Base-by-base conservation (phyloP, 2,329 filamentous ascomycete genomes). In the Apiospora sp. region DNA sequence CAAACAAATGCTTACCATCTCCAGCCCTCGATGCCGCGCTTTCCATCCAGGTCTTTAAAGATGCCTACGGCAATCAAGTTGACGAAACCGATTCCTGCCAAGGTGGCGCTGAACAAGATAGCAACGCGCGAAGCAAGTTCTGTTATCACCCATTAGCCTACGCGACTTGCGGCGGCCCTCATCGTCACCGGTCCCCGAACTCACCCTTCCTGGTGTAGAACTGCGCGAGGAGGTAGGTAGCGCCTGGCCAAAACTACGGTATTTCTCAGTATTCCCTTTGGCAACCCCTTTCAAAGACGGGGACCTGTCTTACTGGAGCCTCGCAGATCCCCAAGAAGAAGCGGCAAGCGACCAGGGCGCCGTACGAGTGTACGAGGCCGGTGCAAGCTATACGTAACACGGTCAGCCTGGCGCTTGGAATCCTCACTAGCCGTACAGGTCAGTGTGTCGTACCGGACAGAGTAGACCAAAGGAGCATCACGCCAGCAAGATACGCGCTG, bases 171-270 rank as follows among this genome's bases (percentile, higher is more conserved):
- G 19, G 14, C n/a, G n/a, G 16, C 4, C 1, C 13, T 34, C 6
- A 7, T 22, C 27, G 14, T 19, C 14, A 8, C 27, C 1, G 16
- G 4, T 3, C 13, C 6, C 3, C 16, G 1, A 8, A 22, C 27
- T 58, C 27, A 58, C 51, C 51, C 4, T 86, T 84, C 67, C 85
- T 81, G 3, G 86, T 88, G 78, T 89, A 89, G 79, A 85, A 89
- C 68, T 86, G 83, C 7, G 84, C 85, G 4, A 89, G 80, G 34
- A 87, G 82, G 72, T 87, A 86, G 4, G 87, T 77, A 1, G 83
- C 85, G 14, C 87, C 87, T 0, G 87, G 86, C 51, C 51, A 58
- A 30, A 58, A 58, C 51, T 58, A 27, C 27, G 14, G 7, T 58
- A 19, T 16, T 6, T 16, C 13, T 58, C 14, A 58, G 24, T 14